These are phyloP conservation scores for Naganishia vaughanmartiniae DNA, from an alignment of 768 basidiomycete species.

Conservation along the genomic window DNA sequence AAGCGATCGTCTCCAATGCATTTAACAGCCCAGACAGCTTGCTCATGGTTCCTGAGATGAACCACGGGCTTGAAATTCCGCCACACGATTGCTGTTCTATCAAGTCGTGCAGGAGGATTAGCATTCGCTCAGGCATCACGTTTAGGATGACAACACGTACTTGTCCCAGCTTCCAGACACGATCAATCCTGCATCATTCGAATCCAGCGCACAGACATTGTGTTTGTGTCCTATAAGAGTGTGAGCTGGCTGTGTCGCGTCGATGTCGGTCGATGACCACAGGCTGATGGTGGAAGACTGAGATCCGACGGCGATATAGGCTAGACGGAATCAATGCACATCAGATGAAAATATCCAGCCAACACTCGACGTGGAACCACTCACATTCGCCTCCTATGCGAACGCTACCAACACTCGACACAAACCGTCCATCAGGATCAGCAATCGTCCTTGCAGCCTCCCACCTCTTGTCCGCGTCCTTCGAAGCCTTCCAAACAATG, in stretches of 20 bases:
- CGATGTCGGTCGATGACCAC: conserved; percentile 62
- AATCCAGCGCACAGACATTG: conserved; percentile 83
- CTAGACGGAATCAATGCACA: conserved; percentile 54
- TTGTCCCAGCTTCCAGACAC: conserved; percentile 97
- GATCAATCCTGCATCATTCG: conserved; percentile 67
- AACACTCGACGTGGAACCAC: background rate
- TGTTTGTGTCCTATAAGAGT: conserved; percentile 82
- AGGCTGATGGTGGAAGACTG: conserved; percentile 85
- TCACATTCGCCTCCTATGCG: conserved; percentile 58
- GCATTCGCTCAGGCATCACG: background rate
- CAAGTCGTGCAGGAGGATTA: background rate
- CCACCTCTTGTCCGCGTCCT: conserved; percentile 57
- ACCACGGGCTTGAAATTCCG: conserved; percentile 68
- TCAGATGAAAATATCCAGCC: conserved; percentile 1
- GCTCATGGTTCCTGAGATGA: conserved; percentile 78
- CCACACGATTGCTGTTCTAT: conserved; percentile 92
- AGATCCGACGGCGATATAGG: conserved; percentile 80
- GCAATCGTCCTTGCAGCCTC: conserved; percentile 51
- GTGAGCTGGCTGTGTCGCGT: conserved; percentile 71
- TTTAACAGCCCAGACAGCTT: conserved; percentile 91
- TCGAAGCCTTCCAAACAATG: conserved; percentile 66
- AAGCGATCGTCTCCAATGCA: conserved; percentile 72
- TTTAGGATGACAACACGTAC: conserved; percentile 54
- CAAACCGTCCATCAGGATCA: conserved; percentile 60
- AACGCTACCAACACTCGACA: conserved; percentile 79